Evolutionary conservation across 306 rosid genomes (phyloP), one percentile per base, ranked within the genome.

Genomic region (Pyrus pyrifolia): DNA sequence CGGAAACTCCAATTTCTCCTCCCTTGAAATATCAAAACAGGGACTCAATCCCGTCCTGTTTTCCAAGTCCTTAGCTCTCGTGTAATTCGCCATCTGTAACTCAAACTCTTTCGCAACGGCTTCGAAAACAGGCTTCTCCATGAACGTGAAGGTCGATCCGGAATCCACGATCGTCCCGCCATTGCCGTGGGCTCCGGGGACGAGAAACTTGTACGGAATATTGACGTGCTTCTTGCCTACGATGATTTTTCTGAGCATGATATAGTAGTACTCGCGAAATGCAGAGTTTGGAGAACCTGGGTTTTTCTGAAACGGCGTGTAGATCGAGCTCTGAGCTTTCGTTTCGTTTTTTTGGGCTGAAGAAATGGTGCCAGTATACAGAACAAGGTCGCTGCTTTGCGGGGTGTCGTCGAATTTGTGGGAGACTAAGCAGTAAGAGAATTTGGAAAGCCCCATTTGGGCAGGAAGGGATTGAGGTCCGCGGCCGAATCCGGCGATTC

Each of bases 401-500:
- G 87, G 76, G n/a, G 83, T 14, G 71, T 92, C 97, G 65, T 95
- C 97, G 78, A 88, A 92, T 13, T 75, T 62, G 73, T 83, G 93
- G 60, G 98, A 88, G n/a, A 88, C 38, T 10, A 95, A 69, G 25
- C 99, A 95, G 74, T 95, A 79, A 0, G 97, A 86, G 86, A 95
- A 95, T 87, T 81, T 91, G 72, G 84, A 82, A 31, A 95, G 92
- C 29, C 87, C 85, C 87, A 95, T 63, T 22, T 95, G 99, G 21
- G 86, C 70, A 0, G 99, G 99, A 33, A 95, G 75, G 15, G 99
- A 95, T 35, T 95, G 83, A 2, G 35, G 8, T 0, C 97, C 96
- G 3, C 97, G 93, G 1, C 99, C 99, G 68, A 95, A 95, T 18
- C 99, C 99, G 8, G 90, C 99, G 22, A 92, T 92, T 8, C 99